Conservation (phyloP, 176 grass and related monocot species). For the Dactylis glomerata region DNA sequence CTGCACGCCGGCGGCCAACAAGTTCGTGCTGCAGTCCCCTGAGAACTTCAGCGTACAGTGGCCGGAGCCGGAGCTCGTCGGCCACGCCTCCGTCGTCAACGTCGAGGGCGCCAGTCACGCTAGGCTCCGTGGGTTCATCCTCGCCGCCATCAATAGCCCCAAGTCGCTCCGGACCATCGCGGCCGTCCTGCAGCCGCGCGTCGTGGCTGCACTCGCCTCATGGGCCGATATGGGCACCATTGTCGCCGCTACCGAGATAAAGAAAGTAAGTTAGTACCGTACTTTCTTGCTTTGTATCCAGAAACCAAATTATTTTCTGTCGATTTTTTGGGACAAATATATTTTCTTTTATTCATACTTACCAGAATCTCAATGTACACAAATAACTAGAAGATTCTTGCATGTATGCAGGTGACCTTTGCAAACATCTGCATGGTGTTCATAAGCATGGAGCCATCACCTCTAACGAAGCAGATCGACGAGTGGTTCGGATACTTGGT, state of each 20-base stretch:
- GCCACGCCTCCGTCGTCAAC: background rate
- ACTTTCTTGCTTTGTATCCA: too few relatives aligned
- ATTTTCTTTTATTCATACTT: too few relatives aligned
- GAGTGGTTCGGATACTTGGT: conserved; percentile 5
- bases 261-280: conserved; percentile 11
- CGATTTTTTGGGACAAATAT: too few relatives aligned
- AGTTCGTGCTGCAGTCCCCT: conserved; percentile 25
- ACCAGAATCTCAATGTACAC: background rate
- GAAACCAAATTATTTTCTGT: too few relatives aligned
- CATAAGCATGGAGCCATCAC: conserved; percentile 37
- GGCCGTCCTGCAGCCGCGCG: background rate
- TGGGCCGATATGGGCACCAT: conserved; percentile 34
- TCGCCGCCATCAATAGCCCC: conserved; percentile 15
- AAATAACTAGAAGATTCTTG: background rate
- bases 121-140: background rate
- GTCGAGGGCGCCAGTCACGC: conserved; percentile 2
- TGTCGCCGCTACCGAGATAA: conserved; percentile 8
- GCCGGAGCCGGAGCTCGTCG: conserved; percentile 32
- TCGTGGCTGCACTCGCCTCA: background rate
- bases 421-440: conserved; percentile 48
- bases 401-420: conserved; percentile 30
- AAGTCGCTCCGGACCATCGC: background rate
- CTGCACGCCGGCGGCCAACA: conserved; percentile 35
- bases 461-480: conserved; percentile 14
- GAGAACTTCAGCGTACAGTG: conserved; percentile 16